A percentile compares a stretch with the other conserved stretches of the same genome.
phyloP scores from a whole-genome alignment of 2,329 filamentous ascomycete species.

The Pyricularia sp. region DNA sequence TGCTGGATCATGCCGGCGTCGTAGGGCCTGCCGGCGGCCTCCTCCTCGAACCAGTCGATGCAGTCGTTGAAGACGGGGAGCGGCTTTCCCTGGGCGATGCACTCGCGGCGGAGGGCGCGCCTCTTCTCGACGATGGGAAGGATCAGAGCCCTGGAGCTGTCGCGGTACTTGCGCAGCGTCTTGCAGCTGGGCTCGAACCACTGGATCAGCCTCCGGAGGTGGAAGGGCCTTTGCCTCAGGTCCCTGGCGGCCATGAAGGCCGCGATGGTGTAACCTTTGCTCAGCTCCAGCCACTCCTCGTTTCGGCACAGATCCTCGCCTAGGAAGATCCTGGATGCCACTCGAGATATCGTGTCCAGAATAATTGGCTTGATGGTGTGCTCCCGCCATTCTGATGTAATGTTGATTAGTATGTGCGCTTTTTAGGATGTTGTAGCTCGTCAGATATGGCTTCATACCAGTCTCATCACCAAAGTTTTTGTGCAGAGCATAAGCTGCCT shows the following conservation, averaged over 20 bases:
- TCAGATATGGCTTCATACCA: background rate
- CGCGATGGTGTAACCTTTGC: constrained; percentile 31
- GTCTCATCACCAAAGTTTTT: constrained; percentile 17
- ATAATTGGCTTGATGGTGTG: constrained; percentile 21
- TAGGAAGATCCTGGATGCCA: constrained; percentile 35
- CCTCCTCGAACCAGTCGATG: constrained; percentile 3
- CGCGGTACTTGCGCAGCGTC: constrained; percentile 18
- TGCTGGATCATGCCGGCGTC: constrained; percentile 1
- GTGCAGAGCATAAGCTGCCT: constrained; percentile 18
- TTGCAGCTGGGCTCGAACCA: constrained; percentile 27
- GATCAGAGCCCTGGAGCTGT: constrained; percentile 19
- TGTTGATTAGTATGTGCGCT: background rate
- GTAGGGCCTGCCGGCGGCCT: constrained; percentile 2
- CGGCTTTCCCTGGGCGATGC: background rate
- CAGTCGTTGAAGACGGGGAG: background rate
- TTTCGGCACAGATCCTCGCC: constrained; percentile 30
- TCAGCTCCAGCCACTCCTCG: constrained; percentile 29
- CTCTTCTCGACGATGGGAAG: constrained; percentile 17
- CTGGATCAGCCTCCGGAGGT: constrained; percentile 28
- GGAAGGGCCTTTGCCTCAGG: constrained; percentile 25
- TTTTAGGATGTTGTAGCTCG: background rate
- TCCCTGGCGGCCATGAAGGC: constrained; percentile 20
- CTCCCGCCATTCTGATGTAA: constrained; percentile 23
- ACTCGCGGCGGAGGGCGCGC: constrained; percentile 1
- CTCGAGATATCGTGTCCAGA: constrained; percentile 30